A percentile compares a stretch with the other conserved stretches of the same genome.
phyloP scores from a whole-genome alignment of 2,329 filamentous ascomycete species.

The Microdochium paspali region DNA sequence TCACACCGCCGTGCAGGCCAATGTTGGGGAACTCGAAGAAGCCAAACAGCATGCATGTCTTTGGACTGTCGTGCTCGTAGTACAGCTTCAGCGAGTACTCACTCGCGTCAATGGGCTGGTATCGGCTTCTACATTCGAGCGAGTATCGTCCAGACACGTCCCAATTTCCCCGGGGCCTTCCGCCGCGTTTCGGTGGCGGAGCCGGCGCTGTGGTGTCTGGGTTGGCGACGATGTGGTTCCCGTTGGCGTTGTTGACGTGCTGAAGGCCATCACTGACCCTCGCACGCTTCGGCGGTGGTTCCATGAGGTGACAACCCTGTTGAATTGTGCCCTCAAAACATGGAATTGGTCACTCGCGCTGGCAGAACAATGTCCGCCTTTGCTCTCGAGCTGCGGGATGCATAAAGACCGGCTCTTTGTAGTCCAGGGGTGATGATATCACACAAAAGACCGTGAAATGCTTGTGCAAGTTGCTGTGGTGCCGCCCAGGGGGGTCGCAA shows the following conservation, averaged over 20 bases:
- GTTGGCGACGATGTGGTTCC: neutral
- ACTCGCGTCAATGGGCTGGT: conserved; percentile 4
- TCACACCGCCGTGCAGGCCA: conserved; percentile 1
- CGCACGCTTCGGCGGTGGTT: neutral
- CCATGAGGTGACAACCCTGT: neutral
- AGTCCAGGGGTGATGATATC: no score
- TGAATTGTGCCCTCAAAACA: neutral
- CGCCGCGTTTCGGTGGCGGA: neutral
- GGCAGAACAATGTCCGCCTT: no score
- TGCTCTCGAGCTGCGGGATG: no score
- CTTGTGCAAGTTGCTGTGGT: no score
- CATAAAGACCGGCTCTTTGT: no score
- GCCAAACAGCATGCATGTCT: conserved; percentile 4
- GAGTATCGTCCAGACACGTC: conserved; percentile 4
- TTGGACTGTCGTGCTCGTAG: conserved; percentile 4
- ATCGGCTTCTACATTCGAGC: conserved; percentile 3
- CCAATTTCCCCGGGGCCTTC: conserved; percentile 1
- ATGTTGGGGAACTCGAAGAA: conserved; percentile 5
- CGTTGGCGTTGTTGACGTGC: neutral
- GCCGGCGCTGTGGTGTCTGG: neutral
- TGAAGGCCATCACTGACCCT: neutral
- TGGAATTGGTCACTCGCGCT: no score
- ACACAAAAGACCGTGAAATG: no score
- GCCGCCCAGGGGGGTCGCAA: no score
- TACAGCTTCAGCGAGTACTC: conserved; percentile 4